Evolutionary conservation across 208 protist genomes (phyloP).

Genomic region (Acanthamoeba royreba): DNA sequence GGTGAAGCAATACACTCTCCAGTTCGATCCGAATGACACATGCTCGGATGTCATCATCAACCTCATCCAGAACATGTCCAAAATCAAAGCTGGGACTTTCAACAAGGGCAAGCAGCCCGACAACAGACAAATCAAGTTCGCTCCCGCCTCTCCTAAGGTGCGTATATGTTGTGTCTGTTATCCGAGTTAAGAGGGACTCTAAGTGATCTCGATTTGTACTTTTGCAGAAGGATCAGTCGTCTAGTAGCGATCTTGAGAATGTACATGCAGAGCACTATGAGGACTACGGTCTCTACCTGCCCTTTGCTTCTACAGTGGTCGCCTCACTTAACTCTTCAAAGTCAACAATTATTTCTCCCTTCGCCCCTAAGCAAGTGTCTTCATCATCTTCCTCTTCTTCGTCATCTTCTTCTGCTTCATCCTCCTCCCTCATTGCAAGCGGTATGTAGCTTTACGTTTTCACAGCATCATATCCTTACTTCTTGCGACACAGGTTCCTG

Average conservation of each 20-base stretch:
- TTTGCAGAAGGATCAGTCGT: background rate
- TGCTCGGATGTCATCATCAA: constrained; percentile 29
- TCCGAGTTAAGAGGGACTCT: too few species aligned
- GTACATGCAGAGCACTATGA: background rate
- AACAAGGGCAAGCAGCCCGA: background rate
- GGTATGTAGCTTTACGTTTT: background rate
- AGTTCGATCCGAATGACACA: constrained; percentile 3
- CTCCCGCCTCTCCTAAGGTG: background rate
- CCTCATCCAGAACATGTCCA: background rate
- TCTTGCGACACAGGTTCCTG: background rate
- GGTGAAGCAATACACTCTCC: constrained; percentile 23
- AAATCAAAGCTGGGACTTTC: background rate
- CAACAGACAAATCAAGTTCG: background rate
- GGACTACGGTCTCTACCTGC: constrained; percentile 36
- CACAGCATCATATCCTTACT: background rate
- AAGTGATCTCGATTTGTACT: too few species aligned
- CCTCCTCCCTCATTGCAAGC: background rate
- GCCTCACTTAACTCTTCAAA: background rate
- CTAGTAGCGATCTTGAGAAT: background rate
- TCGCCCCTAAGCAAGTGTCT: background rate
- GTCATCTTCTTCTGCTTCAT: too few species aligned
- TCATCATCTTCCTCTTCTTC: too few species aligned
- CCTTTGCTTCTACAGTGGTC: background rate
- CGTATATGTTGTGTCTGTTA: background rate
- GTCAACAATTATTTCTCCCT: background rate